Conservation (phyloP, 768 basidiomycete species). For the Lenzites betulinus region DNA sequence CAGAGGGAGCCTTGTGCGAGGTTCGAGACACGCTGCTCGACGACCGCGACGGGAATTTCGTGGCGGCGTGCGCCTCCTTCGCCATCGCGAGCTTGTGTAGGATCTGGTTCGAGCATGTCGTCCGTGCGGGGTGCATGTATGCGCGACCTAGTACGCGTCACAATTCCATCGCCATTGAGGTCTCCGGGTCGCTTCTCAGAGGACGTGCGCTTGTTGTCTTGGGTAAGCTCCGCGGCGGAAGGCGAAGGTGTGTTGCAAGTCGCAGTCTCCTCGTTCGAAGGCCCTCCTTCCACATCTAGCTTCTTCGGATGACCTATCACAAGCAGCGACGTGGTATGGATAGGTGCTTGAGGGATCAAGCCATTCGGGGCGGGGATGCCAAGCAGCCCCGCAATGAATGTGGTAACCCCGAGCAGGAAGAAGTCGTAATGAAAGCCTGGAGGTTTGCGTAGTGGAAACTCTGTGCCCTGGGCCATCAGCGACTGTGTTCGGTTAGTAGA, state of each 20-base stretch:
- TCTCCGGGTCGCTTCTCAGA: not conserved
- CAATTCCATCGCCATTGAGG: not conserved
- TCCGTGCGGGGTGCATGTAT: constrained; percentile 14
- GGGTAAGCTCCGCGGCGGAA: not conserved
- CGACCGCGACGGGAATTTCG: constrained; percentile 71
- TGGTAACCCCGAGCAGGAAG: constrained; percentile 87
- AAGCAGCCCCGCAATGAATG: constrained; percentile 85
- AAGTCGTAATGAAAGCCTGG: constrained; percentile 88
- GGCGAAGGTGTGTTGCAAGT: not conserved
- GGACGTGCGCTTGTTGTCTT: constrained; percentile 3
- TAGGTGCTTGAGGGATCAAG: constrained; percentile 84
- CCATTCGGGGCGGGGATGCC: constrained; percentile 88
- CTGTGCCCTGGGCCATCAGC: constrained; percentile 87
- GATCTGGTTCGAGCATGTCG: constrained; percentile 32
- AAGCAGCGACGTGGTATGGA: constrained; percentile 85
- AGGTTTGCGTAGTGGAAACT: constrained; percentile 89
- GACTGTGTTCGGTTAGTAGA: constrained; percentile 50
- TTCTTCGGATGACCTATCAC: constrained; percentile 56
- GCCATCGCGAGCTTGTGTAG: constrained; percentile 26
- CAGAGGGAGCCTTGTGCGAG: constrained; percentile 80
- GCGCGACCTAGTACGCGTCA: constrained; percentile 14
- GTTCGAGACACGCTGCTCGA: constrained; percentile 94
- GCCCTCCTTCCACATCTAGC: constrained; percentile 38
- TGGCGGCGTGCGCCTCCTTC: constrained; percentile 28
- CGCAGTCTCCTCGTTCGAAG: constrained; percentile 15